Conservation (phyloP, 768 basidiomycete species). For the Favolaschia claudopus region DNA sequence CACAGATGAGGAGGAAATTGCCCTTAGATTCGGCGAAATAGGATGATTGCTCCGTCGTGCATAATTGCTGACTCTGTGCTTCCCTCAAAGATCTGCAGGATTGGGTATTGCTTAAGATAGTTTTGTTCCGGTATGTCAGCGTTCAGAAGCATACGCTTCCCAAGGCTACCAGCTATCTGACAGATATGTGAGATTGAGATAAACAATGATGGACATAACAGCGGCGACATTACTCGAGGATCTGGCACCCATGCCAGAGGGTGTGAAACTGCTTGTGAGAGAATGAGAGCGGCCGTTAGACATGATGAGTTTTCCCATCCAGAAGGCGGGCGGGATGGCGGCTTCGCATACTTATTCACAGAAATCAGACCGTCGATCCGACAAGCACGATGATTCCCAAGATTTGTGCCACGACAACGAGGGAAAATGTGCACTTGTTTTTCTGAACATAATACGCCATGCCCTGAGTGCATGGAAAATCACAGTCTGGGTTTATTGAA, state of each 20-base stretch:
- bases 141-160: not conserved
- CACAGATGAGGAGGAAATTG: not conserved
- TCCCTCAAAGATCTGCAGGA: not conserved
- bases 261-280: no score
- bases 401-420: slow-evolving; percentile 3
- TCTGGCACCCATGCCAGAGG: no score
- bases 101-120: not conserved
- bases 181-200: slow-evolving; percentile 2
- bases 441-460: no score
- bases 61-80: not conserved
- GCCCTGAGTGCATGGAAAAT: not conserved
- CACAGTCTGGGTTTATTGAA: no score
- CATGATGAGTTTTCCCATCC: not conserved
- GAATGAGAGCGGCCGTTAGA: not conserved
- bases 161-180: not conserved
- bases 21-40: no score
- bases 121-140: not conserved
- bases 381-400: slow-evolving; percentile 4
- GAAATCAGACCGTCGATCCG: slow-evolving; percentile 1
- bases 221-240: not conserved
- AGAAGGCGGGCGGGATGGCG: not conserved
- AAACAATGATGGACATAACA: not conserved
- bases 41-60: not conserved
- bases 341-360: no score
- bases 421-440: not conserved